A percentile compares a stretch with the other conserved stretches of the same genome.
Evolutionary conservation across 495 filamentous ascomycete genomes (phyloP).

Genomic region (Neurospora intermedia): DNA sequence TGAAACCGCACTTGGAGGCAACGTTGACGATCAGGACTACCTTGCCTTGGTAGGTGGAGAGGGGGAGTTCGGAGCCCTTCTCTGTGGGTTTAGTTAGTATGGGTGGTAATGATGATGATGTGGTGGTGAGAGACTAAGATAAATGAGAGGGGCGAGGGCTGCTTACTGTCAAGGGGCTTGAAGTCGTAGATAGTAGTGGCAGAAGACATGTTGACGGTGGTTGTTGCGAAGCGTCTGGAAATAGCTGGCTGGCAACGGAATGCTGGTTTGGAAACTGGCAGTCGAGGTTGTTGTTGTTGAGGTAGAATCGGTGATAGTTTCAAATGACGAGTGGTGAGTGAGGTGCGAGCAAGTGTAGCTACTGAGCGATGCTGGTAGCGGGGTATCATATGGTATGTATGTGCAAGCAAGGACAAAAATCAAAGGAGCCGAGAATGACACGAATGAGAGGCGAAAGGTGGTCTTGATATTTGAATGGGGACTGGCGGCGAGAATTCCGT

Average conservation of each 20-base stretch:
- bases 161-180: slow-evolving; percentile 70
- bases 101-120: neutral
- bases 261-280: neutral
- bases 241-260: neutral
- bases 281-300: neutral
- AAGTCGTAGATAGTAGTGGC: slow-evolving; percentile 89
- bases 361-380: neutral
- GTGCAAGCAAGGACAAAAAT: neutral
- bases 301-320: neutral
- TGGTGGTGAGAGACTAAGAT: neutral
- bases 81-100: slow-evolving; percentile 39
- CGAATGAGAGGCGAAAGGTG: neutral
- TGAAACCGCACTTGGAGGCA: slow-evolving; percentile 99
- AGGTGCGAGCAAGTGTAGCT: neutral
- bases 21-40: slow-evolving; percentile 96
- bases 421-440: neutral
- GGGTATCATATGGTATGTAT: neutral
- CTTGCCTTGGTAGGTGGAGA: slow-evolving; percentile 67
- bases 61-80: slow-evolving; percentile 58
- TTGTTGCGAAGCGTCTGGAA: slow-evolving; percentile 23
- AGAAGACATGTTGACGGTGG: slow-evolving; percentile 54
- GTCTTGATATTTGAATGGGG: neutral
- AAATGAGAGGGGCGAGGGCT: slow-evolving; percentile 20
- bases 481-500: neutral
- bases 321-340: neutral